Percentiles rank a stretch among this genome's conserved stretches.
phyloP scores from a whole-genome alignment of 176 grass and related monocot genomes.

The Rhynchospora tenuis region DNA sequence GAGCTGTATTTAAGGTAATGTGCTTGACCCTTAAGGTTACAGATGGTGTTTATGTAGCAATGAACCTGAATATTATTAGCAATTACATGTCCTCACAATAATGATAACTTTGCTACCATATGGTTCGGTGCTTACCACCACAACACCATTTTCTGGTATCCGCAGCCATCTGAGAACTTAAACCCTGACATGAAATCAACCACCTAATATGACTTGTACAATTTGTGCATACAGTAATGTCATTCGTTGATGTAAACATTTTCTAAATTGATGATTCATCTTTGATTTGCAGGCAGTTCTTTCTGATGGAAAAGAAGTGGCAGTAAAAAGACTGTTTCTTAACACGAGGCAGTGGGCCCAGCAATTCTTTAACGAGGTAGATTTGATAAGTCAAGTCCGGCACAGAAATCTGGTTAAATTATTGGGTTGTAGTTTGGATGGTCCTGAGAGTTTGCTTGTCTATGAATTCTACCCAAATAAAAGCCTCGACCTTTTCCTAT shows the following conservation, averaged over 20 bases:
- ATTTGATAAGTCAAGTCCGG: slow-evolving; percentile 81
- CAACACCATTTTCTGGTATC: background rate
- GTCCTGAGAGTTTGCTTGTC: slow-evolving; percentile 76
- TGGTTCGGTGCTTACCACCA: background rate
- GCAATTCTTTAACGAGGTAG: slow-evolving; percentile 78
- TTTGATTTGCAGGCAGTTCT: slow-evolving; percentile 45
- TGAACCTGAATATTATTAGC: background rate
- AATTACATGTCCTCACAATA: background rate
- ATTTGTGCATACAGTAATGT: background rate
- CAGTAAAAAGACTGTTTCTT: slow-evolving; percentile 73
- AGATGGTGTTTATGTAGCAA: background rate
- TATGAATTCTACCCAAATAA: slow-evolving; percentile 85
- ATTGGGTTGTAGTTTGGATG: slow-evolving; percentile 74
- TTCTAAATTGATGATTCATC: background rate
- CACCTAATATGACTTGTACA: too few species aligned
- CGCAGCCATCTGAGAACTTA: background rate
- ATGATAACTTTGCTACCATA: background rate
- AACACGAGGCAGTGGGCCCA: slow-evolving; percentile 71
- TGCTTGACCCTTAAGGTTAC: background rate
- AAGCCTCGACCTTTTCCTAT: slow-evolving; percentile 79
- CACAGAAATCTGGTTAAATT: slow-evolving; percentile 79
- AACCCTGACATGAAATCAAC: background rate
- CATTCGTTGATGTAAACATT: background rate
- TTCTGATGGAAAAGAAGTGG: slow-evolving; percentile 71
- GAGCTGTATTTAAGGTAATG: slow-evolving; percentile 72